phyloP scores from a whole-genome alignment of 1,284 basidiomycete genomes.

The Ustilago sp. region DNA sequence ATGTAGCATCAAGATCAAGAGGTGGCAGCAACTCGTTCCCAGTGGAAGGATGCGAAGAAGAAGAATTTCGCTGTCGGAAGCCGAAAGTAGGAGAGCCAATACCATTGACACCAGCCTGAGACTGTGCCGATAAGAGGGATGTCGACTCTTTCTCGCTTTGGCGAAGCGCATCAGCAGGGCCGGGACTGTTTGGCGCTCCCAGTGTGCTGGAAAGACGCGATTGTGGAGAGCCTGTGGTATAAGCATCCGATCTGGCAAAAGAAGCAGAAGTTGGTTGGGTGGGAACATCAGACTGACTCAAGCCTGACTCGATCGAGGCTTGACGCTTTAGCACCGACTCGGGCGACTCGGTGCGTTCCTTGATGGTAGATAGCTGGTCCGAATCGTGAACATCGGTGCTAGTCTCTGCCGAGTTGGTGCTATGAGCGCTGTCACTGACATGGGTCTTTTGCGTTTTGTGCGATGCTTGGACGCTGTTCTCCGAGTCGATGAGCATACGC shows the following conservation, averaged over 20 bases:
- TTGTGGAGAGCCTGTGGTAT: constrained; percentile 8
- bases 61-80: constrained; percentile 6
- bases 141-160: not conserved
- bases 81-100: constrained; percentile 33
- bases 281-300: constrained; percentile 18
- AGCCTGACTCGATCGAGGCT: constrained; percentile 15
- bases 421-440: constrained; percentile 47
- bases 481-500: constrained; percentile 21
- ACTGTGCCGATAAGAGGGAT: not conserved
- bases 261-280: constrained; percentile 19
- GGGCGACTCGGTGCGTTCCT: constrained; percentile 42
- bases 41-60: constrained; percentile 22
- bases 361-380: constrained; percentile 41
- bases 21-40: constrained; percentile 30
- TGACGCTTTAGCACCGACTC: constrained; percentile 24
- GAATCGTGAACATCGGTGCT: constrained; percentile 42
- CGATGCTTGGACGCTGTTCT: constrained; percentile 12
- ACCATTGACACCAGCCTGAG: constrained; percentile 9
- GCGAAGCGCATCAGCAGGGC: not conserved
- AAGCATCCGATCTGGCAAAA: constrained; percentile 13
- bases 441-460: constrained; percentile 20
- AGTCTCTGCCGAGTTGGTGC: constrained; percentile 40
- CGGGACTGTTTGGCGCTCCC: not conserved
- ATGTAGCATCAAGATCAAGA: constrained; percentile 12
- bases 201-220: not conserved